phyloP scores from a whole-genome alignment of 192 early-diverging fungal species.

The Obelidium mucronatum region DNA sequence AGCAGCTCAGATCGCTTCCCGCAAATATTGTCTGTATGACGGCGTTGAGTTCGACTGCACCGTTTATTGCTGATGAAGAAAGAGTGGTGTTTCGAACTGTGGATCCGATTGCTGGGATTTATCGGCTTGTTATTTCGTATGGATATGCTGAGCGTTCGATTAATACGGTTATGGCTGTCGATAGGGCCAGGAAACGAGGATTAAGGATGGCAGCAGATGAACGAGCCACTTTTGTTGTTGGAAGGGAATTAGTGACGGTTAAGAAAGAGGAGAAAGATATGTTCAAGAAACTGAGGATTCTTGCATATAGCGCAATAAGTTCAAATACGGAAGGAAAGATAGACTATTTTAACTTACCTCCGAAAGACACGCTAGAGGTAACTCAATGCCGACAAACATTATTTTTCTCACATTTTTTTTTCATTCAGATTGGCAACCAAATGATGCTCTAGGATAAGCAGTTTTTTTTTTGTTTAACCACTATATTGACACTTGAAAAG shows the following conservation, averaged over 20 bases:
- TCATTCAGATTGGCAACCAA: neutral
- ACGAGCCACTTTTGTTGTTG: slow-evolving; percentile 46
- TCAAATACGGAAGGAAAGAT: slow-evolving; percentile 51
- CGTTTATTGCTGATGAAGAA: slow-evolving; percentile 56
- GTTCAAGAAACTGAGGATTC: slow-evolving; percentile 20
- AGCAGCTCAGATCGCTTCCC: slow-evolving; percentile 43
- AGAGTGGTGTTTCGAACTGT: slow-evolving; percentile 50
- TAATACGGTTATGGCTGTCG: slow-evolving; percentile 43
- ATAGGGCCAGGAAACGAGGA: slow-evolving; percentile 47
- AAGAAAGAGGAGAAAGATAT: slow-evolving; percentile 12
- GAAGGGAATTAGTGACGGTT: slow-evolving; percentile 40
- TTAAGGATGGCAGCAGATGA: slow-evolving; percentile 44
- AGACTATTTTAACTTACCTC: slow-evolving; percentile 53
- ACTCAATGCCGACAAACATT: too few relatives aligned
- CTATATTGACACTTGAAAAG: neutral
- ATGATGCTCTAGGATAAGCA: slow-evolving; percentile 5
- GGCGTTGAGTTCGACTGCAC: slow-evolving; percentile 41
- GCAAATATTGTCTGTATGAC: slow-evolving; percentile 54
- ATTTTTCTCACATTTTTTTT: neutral
- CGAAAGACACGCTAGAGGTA: slow-evolving; percentile 47
- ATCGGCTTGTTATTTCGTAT: slow-evolving; percentile 54
- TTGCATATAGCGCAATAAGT: slow-evolving; percentile 35
- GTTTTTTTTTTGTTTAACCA: neutral
- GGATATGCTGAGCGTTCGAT: slow-evolving; percentile 54
- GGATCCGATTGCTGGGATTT: slow-evolving; percentile 50